Evolutionary conservation across 805 yeast genomes (phyloP).

Genomic region (Teunomyces stri): DNA sequence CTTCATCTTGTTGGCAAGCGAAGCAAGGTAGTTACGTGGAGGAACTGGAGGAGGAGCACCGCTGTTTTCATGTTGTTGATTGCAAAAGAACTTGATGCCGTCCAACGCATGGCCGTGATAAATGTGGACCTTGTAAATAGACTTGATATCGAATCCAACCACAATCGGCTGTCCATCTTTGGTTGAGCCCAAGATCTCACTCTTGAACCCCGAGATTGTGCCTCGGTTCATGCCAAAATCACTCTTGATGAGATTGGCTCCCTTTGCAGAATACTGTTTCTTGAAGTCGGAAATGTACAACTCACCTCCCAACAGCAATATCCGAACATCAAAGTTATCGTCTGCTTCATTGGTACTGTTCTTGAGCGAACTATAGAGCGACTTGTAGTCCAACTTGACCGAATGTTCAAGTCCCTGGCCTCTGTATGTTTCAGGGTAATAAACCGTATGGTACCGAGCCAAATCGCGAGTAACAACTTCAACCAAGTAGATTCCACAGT

Average conservation of each 20-base stretch:
- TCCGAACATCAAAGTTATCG: slow-evolving; percentile 47
- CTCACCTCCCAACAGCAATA: slow-evolving; percentile 61
- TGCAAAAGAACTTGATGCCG: slow-evolving; percentile 58
- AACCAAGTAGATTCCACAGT: slow-evolving; percentile 69
- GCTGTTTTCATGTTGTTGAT: background rate
- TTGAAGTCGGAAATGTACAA: slow-evolving; percentile 53
- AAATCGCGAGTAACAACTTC: slow-evolving; percentile 63
- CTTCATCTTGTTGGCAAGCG: slow-evolving; percentile 5
- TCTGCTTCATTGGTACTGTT: slow-evolving; percentile 22
- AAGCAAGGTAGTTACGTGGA: slow-evolving; percentile 37
- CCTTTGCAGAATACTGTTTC: slow-evolving; percentile 14
- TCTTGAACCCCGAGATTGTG: slow-evolving; percentile 34
- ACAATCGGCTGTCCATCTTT: slow-evolving; percentile 17
- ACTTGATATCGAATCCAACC: slow-evolving; percentile 34
- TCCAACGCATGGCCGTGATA: slow-evolving; percentile 78
- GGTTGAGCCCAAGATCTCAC: slow-evolving; percentile 30
- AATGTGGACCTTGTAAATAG: slow-evolving; percentile 55
- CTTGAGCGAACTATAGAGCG: slow-evolving; percentile 30
- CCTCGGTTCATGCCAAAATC: slow-evolving; percentile 47
- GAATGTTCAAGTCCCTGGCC: slow-evolving; percentile 62
- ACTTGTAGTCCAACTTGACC: slow-evolving; percentile 46
- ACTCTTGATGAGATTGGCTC: slow-evolving; percentile 15
- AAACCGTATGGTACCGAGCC: slow-evolving; percentile 61
- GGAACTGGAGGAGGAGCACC: slow-evolving; percentile 43
- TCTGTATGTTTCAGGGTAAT: slow-evolving; percentile 50